A percentile compares a stretch with the other conserved stretches of the same genome.
Evolutionary conservation across 2,329 filamentous ascomycete genomes (phyloP).

Genomic region (Venturiaceae sp.): DNA sequence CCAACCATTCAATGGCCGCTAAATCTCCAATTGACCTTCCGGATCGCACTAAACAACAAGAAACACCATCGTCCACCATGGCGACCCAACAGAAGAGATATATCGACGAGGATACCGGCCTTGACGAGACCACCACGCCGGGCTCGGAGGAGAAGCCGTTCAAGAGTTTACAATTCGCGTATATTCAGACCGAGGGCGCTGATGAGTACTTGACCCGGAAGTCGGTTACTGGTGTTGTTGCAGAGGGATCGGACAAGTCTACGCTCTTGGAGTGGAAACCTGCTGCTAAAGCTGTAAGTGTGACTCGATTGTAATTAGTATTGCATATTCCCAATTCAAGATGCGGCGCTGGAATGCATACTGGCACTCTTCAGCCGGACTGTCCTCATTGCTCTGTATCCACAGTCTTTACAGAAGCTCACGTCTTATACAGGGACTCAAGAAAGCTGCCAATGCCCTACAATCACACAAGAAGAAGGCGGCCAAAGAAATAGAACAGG

Average conservation of each 20-base stretch:
- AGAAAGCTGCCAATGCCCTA: constrained; percentile 69
- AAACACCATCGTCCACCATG: neutral
- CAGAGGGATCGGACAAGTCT: constrained; percentile 47
- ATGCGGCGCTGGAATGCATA: too few species aligned
- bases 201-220: constrained; percentile 60
- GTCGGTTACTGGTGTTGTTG: constrained; percentile 25
- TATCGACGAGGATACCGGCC: constrained; percentile 71
- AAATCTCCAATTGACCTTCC: constrained; percentile 3
- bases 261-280: constrained; percentile 67
- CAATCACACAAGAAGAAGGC: constrained; percentile 78
- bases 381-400: too few species aligned
- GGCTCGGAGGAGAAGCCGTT: constrained; percentile 67
- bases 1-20: neutral
- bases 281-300: constrained; percentile 55
- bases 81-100: constrained; percentile 39
- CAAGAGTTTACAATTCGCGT: constrained; percentile 71
- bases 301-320: neutral
- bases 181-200: constrained; percentile 57
- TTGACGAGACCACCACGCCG: constrained; percentile 54
- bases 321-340: too few species aligned
- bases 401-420: too few species aligned
- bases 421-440: constrained; percentile 45
- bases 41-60: constrained; percentile 1
- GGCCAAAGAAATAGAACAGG: constrained; percentile 64
- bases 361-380: too few species aligned